Conservation (phyloP, 23 red algal species). For the Gracilaria gracilis region DNA sequence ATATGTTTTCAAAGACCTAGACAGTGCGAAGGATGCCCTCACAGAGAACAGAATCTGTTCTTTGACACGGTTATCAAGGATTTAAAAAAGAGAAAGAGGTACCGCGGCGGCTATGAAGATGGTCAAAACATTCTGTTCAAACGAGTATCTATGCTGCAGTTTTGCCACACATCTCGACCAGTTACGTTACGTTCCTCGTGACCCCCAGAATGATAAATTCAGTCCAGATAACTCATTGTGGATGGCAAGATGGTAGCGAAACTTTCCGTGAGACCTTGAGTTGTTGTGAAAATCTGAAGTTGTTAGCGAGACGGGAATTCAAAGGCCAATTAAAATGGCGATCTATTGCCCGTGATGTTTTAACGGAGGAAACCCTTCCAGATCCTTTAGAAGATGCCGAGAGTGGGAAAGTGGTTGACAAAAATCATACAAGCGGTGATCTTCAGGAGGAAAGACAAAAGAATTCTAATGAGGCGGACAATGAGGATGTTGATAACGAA, state of each 20-base stretch:
- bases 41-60: constrained; percentile 48
- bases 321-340: constrained; percentile 86
- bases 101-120: constrained; percentile 75
- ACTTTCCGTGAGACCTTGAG: constrained; percentile 57
- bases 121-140: constrained; percentile 57
- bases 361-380: constrained; percentile 25
- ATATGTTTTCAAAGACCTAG: constrained; percentile 89
- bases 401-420: neutral
- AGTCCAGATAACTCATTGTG: constrained; percentile 27
- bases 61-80: constrained; percentile 54
- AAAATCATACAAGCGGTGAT: neutral
- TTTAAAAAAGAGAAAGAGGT: constrained; percentile 41
- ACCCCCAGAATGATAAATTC: neutral
- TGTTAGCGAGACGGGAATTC: constrained; percentile 83
- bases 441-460: neutral
- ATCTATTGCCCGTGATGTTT: constrained; percentile 34
- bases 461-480: neutral
- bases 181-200: constrained; percentile 48
- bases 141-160: constrained; percentile 49
- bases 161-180: constrained; percentile 56
- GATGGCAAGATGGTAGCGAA: constrained; percentile 30
- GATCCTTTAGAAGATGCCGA: neutral
- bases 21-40: constrained; percentile 4
- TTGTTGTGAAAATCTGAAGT: constrained; percentile 83
- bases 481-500: constrained; percentile 38